Base-by-base conservation (phyloP, 495 filamentous ascomycete species). In the Hypoxylon lenormandii region DNA sequence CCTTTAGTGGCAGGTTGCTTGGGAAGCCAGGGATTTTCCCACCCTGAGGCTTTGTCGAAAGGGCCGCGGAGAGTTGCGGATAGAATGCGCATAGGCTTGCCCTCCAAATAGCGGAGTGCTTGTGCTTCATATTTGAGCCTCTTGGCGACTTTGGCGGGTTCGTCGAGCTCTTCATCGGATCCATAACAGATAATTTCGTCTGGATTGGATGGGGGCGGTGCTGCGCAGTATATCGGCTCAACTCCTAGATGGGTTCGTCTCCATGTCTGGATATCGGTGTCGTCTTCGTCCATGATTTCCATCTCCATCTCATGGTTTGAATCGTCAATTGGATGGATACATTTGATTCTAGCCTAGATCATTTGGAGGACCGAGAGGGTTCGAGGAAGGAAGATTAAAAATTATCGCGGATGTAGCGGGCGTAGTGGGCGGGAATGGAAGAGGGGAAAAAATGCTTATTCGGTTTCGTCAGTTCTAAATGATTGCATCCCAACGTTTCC, bases 21-120 rank as follows among this genome's bases (percentile, higher is more conserved):
- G n/a, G 72, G 69, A 26, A 76, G 76, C 90, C 88, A 91, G 0
- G 89, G 90, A 66, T 92, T 92, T 21, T 67, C 63, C 90, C 90
- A 92, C 23, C 80, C 83, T 0, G 80, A 77, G 5, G 74, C 57
- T 69, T 64, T 74, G 13, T 87, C 83, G 50, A 92, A 89, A 0
- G 90, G 90, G 0, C 90, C 90, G 18, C 77, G 81, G 15, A 92
- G 76, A 8, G 81, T 80, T 11, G 89, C 87, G 4, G 89, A 90
- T 2, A 88, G 73, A 15, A 93, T 83, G 55, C 85, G 82, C 1
- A 89, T 64, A 2, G 83, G 81, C 30, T 80, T 79, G 0, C 89
- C 89, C 15, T 82, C 73, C 22, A 91, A 79, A 64, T 88, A 92
- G 13, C 84, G 77, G 33, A 83, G 78, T 7, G 84, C 90, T 15